Evolutionary conservation across 164 flowering plant genomes (phyloP).

Genomic region (Sextonia rubra): DNA sequence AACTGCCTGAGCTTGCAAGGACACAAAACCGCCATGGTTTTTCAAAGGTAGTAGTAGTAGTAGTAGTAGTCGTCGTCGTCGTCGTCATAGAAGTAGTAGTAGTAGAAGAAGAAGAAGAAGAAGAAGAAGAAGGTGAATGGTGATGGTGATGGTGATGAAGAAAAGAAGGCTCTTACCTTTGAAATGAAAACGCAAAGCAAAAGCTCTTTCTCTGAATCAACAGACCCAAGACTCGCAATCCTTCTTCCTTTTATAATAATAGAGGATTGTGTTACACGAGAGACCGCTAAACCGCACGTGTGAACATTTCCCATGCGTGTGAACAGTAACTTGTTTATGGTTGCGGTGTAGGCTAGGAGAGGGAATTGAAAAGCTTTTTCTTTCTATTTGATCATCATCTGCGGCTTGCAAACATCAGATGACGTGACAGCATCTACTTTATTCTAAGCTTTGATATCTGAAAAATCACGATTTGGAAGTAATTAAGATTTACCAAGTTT

Average conservation of each 20-base stretch:
- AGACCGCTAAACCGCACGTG: background rate
- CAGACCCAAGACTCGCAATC: background rate
- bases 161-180: constrained; percentile 1
- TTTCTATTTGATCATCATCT: too few relatives aligned
- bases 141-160: background rate
- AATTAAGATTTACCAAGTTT: too few relatives aligned
- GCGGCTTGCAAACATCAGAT: background rate
- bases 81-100: too few relatives aligned
- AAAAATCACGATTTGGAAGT: background rate
- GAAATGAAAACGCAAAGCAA: background rate
- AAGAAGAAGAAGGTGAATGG: too few relatives aligned
- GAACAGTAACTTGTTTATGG: background rate
- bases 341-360: background rate
- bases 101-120: too few relatives aligned
- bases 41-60: background rate
- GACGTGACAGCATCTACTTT: background rate
- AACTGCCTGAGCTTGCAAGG: background rate
- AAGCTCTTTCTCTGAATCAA: background rate
- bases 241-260: constrained; percentile 8
- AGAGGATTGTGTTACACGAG: background rate
- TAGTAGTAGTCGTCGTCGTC: too few relatives aligned
- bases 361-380: too few relatives aligned
- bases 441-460: too few relatives aligned
- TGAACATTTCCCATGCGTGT: background rate
- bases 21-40: background rate